phyloP scores from a whole-genome alignment of 768 basidiomycete species.

The Podaxis mareebaensis region DNA sequence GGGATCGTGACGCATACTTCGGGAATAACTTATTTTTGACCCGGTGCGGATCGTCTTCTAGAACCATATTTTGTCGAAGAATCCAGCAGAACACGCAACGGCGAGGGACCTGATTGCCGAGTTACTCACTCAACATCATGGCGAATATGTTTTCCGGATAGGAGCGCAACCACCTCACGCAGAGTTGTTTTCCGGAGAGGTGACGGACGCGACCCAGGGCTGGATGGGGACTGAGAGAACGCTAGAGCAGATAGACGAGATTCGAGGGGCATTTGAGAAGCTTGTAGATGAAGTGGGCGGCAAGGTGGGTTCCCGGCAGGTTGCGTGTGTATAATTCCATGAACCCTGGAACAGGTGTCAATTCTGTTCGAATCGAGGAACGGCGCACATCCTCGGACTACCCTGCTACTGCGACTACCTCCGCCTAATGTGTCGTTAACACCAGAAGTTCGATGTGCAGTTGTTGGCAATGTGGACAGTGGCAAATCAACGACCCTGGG shows the following conservation, averaged over 20 bases:
- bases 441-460: constrained; percentile 94
- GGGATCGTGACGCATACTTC: constrained; percentile 12
- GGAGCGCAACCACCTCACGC: constrained; percentile 64
- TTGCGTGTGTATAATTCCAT: constrained; percentile 1
- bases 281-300: constrained; percentile 81
- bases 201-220: constrained; percentile 44
- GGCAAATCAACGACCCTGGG: constrained; percentile 95
- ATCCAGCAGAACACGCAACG: constrained; percentile 43
- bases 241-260: constrained; percentile 48
- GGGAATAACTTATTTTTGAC: constrained; percentile 3
- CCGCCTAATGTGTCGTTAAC: constrained; percentile 73
- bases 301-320: constrained; percentile 46
- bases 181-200: constrained; percentile 55
- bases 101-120: constrained; percentile 68
- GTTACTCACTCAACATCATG: constrained; percentile 64
- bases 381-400: constrained; percentile 51
- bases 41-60: constrained; percentile 24
- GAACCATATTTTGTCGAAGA: constrained; percentile 45
- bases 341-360: constrained; percentile 45
- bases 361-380: constrained; percentile 48
- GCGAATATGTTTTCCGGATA: constrained; percentile 76
- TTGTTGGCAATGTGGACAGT: constrained; percentile 93
- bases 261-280: constrained; percentile 66
- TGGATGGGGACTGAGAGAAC: constrained; percentile 58
- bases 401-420: constrained; percentile 71